Conservation (phyloP, 75 land plant species). For the Isoetes taiwanensis region DNA sequence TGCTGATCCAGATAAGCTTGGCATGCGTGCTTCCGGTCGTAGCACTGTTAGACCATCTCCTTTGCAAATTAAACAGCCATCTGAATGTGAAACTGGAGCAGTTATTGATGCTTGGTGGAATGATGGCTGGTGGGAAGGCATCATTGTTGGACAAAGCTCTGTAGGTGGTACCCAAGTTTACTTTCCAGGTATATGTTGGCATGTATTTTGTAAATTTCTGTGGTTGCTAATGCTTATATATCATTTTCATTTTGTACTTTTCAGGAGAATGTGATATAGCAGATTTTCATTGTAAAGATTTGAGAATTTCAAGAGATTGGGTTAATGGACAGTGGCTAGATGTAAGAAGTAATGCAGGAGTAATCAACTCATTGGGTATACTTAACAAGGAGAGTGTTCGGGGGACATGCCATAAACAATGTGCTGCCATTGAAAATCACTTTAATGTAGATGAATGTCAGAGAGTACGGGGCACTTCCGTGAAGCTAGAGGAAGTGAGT, state of each 20-base stretch:
- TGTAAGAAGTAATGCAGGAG: conserved; percentile 36
- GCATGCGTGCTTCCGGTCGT: conserved; percentile 48
- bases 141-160: conserved; percentile 23
- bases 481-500: not conserved
- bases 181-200: conserved; percentile 45
- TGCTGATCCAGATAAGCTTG: conserved; percentile 50
- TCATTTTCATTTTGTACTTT: not conserved
- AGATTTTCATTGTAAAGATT: conserved; percentile 17
- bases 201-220: conserved; percentile 4
- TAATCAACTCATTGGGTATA: conserved; percentile 13
- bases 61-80: not conserved
- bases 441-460: not conserved
- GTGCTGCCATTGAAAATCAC: not conserved
- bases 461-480: not conserved
- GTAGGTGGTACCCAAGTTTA: conserved; percentile 42
- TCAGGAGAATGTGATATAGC: conserved; percentile 48
- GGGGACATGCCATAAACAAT: not conserved
- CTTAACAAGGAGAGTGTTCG: not conserved
- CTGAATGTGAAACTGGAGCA: conserved; percentile 19
- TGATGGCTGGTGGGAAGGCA: conserved; percentile 98
- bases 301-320: conserved; percentile 72
- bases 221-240: not conserved
- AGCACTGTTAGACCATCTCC: conserved; percentile 50
- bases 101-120: conserved; percentile 83
- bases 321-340: conserved; percentile 48